These are phyloP conservation scores for Collybiopsis confluens DNA, from an alignment of 768 basidiomycete species.

Conservation along the genomic window DNA sequence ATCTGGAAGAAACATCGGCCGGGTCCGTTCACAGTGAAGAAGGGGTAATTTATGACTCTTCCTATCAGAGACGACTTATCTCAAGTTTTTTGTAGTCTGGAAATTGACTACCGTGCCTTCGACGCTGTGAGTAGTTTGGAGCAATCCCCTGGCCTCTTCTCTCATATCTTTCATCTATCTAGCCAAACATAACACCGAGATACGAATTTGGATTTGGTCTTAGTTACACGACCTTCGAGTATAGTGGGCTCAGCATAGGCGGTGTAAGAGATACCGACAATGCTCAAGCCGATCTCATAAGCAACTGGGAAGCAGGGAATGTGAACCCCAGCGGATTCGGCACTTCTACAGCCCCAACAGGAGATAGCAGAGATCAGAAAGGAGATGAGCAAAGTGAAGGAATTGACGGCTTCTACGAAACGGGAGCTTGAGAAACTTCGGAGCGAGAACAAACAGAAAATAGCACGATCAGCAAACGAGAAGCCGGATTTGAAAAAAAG, in stretches of 20 bases:
- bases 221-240: conserved; percentile 80
- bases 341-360: conserved; percentile 46
- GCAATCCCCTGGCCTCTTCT: neutral
- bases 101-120: conserved; percentile 73
- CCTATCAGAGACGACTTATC: neutral
- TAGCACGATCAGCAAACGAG: neutral
- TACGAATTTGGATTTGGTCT: conserved; percentile 90
- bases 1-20: conserved; percentile 35
- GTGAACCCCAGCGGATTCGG: conserved; percentile 53
- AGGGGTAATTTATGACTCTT: conserved; percentile 33
- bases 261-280: conserved; percentile 35
- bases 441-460: conserved; percentile 1
- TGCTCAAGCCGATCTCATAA: conserved; percentile 26
- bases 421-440: conserved; percentile 10
- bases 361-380: conserved; percentile 29
- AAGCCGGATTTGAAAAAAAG: conserved; percentile 1
- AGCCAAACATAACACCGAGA: conserved; percentile 71
- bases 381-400: conserved; percentile 24
- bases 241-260: conserved; percentile 51
- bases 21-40: conserved; percentile 34
- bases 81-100: conserved; percentile 29
- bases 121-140: conserved; percentile 45
- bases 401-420: conserved; percentile 1
- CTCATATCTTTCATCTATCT: conserved; percentile 14
- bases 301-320: conserved; percentile 53